Evolutionary conservation across 2,329 filamentous ascomycete genomes (phyloP).

Genomic region (Venturia oleaginea): DNA sequence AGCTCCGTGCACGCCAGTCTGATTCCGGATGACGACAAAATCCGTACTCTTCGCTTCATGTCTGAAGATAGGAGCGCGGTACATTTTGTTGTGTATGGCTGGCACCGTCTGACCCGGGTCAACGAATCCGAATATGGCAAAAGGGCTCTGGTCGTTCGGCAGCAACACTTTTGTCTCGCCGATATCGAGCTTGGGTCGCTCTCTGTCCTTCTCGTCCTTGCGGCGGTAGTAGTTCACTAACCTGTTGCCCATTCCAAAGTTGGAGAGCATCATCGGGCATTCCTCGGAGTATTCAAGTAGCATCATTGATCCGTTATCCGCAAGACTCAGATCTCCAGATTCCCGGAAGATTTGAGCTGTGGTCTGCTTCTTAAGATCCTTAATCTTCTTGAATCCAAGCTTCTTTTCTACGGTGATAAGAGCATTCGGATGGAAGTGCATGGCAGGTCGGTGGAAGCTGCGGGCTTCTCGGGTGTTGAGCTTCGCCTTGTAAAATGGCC

Average conservation of each 20-base stretch:
- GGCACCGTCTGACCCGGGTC: slow-evolving; percentile 84
- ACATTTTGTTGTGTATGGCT: slow-evolving; percentile 92
- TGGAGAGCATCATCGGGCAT: slow-evolving; percentile 81
- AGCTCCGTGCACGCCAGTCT: slow-evolving; percentile 67
- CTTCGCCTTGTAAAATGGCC: slow-evolving; percentile 91
- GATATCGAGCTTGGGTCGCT: slow-evolving; percentile 69
- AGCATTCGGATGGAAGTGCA: slow-evolving; percentile 63
- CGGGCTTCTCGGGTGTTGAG: slow-evolving; percentile 62
- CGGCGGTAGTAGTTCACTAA: slow-evolving; percentile 95
- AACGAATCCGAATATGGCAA: slow-evolving; percentile 89
- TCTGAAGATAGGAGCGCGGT: slow-evolving; percentile 84
- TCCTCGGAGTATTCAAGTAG: slow-evolving; percentile 96
- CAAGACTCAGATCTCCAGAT: slow-evolving; percentile 74
- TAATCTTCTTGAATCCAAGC: slow-evolving; percentile 46
- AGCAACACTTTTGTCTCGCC: slow-evolving; percentile 83
- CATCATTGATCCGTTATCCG: slow-evolving; percentile 79
- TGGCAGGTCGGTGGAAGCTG: slow-evolving; percentile 74
- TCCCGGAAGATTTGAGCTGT: slow-evolving; percentile 66
- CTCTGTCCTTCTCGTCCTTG: slow-evolving; percentile 67
- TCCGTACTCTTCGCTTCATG: slow-evolving; percentile 71
- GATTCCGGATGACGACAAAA: slow-evolving; percentile 77
- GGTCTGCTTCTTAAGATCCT: slow-evolving; percentile 75
- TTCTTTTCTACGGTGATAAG: slow-evolving; percentile 56
- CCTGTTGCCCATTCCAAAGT: slow-evolving; percentile 94
- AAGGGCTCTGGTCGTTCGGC: slow-evolving; percentile 91